Evolutionary conservation across 2,329 filamentous ascomycete genomes (phyloP), one percentile per base, ranked within the genome.

Genomic region (Onygenales sp.): DNA sequence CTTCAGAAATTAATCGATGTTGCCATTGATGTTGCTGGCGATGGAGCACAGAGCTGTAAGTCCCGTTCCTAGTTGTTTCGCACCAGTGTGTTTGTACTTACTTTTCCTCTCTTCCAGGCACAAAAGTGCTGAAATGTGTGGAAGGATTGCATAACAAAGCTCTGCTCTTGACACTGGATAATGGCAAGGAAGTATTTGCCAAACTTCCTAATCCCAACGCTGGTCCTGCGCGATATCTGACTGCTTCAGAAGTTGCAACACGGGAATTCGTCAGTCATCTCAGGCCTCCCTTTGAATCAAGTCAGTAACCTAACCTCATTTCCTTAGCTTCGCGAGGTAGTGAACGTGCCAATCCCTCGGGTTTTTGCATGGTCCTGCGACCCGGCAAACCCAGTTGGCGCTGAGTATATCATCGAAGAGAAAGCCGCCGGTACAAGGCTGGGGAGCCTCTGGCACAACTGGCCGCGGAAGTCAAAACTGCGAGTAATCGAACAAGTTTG

Each of bases 131-230:
- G 6, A 69, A 67, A 57, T 65, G 63, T 27, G 46, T 57, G 2
- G 68, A 70, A 56, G 68, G 67, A 0, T 55, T 64, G 17, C 61
- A 62, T 53, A 70, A 66, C 54, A 59, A 70, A 63, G 66, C 65
- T n/a, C 69, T 72, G 47, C 52, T 66, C 4, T 56, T 72, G 54
- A 63, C 58, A n/a, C 64, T 66, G 61, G 58, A 64, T 42, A 64
- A 66, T 54, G 64, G 62, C 4, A 44, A 46, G 0, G 63, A 66
- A 50, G 59, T 66, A n/a, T 53, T 65, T 50, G 63, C 59, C 6
- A 62, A 63, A 50, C 56, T 66, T 27, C 63, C 62, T 13, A 66
- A 65, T 38, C 63, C 63, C 0, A 66, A 66, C 47, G 63, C 63
- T 5, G 62, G 63, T 5, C 58, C 60, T 47, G 45, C 58, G 8